Conservation (phyloP, 139 green algal genomes). For the Coelastrella sp. region DNA sequence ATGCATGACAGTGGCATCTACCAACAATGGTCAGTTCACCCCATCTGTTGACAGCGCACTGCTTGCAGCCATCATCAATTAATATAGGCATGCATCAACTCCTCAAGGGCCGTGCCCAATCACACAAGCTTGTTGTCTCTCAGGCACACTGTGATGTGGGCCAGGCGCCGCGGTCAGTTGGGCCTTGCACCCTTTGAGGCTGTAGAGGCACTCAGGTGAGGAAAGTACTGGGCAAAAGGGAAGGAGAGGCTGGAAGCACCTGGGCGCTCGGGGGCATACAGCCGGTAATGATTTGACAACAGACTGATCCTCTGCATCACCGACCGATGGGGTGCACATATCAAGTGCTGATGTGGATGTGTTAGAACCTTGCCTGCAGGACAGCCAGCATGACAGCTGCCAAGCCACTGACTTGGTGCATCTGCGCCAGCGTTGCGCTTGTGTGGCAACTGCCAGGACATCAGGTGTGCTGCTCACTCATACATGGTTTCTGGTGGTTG, state of each 20-base stretch:
- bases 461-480: background rate
- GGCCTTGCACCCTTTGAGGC: constrained; percentile 66
- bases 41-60: constrained; percentile 1
- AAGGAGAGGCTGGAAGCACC: background rate
- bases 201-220: background rate
- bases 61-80: no score
- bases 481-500: background rate
- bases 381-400: background rate
- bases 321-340: background rate
- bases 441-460: background rate
- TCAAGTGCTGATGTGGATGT: background rate
- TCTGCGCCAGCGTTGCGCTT: background rate
- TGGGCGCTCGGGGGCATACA: background rate
- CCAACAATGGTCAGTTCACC: background rate
- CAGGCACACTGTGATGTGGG: constrained; percentile 68
- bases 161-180: constrained; percentile 66
- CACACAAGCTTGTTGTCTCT: background rate
- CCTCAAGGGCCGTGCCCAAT: no score
- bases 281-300: background rate
- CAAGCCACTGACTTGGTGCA: background rate
- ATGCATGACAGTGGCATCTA: background rate
- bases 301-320: background rate
- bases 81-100: no score
- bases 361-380: background rate
- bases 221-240: background rate